A percentile compares a stretch with the other conserved stretches of the same genome.
Evolutionary conservation across 164 flowering plant genomes (phyloP).

Genomic region (Aristolochia contorta): DNA sequence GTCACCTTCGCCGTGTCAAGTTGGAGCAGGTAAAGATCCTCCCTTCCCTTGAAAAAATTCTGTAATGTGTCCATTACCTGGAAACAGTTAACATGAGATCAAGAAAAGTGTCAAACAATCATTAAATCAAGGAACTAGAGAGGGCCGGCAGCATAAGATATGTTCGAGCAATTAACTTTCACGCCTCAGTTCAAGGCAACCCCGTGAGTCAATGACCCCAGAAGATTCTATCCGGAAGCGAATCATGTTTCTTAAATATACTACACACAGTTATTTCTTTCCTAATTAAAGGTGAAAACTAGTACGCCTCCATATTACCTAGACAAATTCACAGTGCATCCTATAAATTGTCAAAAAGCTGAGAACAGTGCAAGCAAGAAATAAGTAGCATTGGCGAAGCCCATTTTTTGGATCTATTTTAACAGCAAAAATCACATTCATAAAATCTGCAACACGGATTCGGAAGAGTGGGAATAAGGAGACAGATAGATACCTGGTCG

Average conservation of each 20-base stretch:
- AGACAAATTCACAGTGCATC: no score
- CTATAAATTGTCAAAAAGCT: background rate
- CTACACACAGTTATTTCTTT: no score
- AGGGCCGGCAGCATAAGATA: no score
- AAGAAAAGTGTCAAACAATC: background rate
- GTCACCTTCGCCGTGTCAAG: conserved; percentile 53
- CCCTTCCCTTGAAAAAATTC: conserved; percentile 41
- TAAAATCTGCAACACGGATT: background rate
- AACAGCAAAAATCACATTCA: background rate
- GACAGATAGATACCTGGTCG: conserved; percentile 45
- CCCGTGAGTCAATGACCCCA: no score
- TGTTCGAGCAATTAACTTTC: no score
- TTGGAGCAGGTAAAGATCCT: conserved; percentile 61
- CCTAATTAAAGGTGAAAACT: no score
- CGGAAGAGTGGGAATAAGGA: background rate
- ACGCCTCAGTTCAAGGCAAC: no score
- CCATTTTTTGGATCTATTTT: background rate
- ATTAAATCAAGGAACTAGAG: no score
- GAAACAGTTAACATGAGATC: background rate
- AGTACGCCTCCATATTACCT: no score
- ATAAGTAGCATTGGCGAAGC: no score
- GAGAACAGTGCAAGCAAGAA: background rate
- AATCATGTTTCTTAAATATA: no score
- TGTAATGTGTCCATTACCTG: conserved; percentile 53
- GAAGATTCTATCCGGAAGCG: no score